phyloP scores from a whole-genome alignment of 768 basidiomycete genomes.

The Scleroderma citrinum region DNA sequence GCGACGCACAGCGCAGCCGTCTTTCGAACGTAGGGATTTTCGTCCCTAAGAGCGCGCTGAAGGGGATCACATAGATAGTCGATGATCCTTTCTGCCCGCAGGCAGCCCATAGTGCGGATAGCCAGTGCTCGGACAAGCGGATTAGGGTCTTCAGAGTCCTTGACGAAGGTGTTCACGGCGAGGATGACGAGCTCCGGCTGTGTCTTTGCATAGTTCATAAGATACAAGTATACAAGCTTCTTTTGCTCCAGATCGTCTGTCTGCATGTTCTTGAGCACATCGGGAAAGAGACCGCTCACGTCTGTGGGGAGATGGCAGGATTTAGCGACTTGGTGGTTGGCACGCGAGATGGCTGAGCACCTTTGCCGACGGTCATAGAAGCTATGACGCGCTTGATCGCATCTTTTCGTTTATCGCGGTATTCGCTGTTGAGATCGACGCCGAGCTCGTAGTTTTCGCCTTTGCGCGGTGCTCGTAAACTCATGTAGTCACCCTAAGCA shows the following conservation, averaged over 20 bases:
- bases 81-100: conserved; percentile 98
- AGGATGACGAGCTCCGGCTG: conserved; percentile 98
- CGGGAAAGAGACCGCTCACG: conserved; percentile 92
- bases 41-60: conserved; percentile 86
- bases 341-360: conserved; percentile 33
- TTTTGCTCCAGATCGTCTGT: conserved; percentile 99
- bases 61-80: conserved; percentile 97
- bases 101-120: conserved; percentile 95
- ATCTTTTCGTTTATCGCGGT: conserved; percentile 93
- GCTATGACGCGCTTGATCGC: conserved; percentile 97
- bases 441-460: conserved; percentile 98
- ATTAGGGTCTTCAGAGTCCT: conserved; percentile 95
- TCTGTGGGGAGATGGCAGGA: conserved; percentile 35
- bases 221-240: conserved; percentile 98
- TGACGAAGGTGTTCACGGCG: conserved; percentile 97
- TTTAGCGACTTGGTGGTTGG: conserved; percentile 3
- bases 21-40: conserved; percentile 98
- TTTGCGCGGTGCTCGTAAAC: conserved; percentile 55
- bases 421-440: conserved; percentile 95
- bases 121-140: conserved; percentile 94
- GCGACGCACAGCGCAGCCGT: conserved; percentile 96
- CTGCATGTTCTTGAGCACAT: conserved; percentile 99
- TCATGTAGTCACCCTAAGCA: no score
- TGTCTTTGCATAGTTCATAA: conserved; percentile 99
- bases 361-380: conserved; percentile 99